phyloP scores from a whole-genome alignment of 805 yeast genomes.

The Teunomyces funiuensis region DNA sequence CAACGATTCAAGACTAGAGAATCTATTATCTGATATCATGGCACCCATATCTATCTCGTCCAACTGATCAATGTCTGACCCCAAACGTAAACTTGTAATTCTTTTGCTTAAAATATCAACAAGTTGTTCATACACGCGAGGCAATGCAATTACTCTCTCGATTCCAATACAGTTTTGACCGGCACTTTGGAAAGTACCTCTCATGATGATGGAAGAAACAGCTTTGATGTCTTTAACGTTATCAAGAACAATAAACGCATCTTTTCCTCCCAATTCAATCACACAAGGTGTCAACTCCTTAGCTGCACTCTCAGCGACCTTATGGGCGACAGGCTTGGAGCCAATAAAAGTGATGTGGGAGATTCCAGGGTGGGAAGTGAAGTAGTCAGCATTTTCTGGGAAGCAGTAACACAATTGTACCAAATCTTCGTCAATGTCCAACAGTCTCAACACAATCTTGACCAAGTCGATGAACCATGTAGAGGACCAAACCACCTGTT shows the following conservation, averaged over 20 bases:
- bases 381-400: constrained; percentile 84
- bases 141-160: constrained; percentile 86
- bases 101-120: constrained; percentile 57
- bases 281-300: constrained; percentile 90
- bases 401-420: constrained; percentile 88
- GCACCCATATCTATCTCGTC: constrained; percentile 97
- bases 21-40: constrained; percentile 77
- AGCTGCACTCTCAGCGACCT: constrained; percentile 80
- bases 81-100: constrained; percentile 65
- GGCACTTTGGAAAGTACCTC: constrained; percentile 96
- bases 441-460: constrained; percentile 65
- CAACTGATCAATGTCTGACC: constrained; percentile 88
- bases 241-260: constrained; percentile 83
- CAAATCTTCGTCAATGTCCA: constrained; percentile 76
- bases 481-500: constrained; percentile 94
- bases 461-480: constrained; percentile 72
- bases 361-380: constrained; percentile 79
- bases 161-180: constrained; percentile 99
- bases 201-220: constrained; percentile 67
- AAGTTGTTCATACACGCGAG: constrained; percentile 62
- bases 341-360: constrained; percentile 94
- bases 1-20: constrained; percentile 62
- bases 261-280: constrained; percentile 96
- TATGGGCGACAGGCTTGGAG: constrained; percentile 90
- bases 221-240: constrained; percentile 64